Base-by-base conservation (phyloP, 371 early-diverging fungal species). In the Lichtheimia hyalospora region DNA sequence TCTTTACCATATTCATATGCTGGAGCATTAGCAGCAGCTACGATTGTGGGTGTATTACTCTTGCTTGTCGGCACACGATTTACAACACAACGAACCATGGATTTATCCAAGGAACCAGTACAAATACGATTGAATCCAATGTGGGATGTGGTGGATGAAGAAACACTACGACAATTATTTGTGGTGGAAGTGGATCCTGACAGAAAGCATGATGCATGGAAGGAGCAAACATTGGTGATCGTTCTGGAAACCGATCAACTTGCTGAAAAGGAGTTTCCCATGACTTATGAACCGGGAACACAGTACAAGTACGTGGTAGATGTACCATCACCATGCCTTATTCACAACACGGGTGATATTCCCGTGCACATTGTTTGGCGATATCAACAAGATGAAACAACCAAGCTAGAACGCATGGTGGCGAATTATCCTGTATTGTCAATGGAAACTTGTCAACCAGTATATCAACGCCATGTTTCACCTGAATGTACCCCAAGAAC, bases 251-350 rank as follows among this genome's bases (percentile, higher is more conserved):
- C 46, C 15, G 46, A 46, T 46, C 46, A 46, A 14, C 16, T 46
- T 5, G 21, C 21, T 18, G 46, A 46, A 46, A 46, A 46, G 46
- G 46, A 46, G 21, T 46, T 46, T n/a, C 16, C 3, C 28, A 52
- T 52, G 52, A 27, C 39, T 3, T 52, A 52, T 16, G 28, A 27
- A 34, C 52, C 52, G 16, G 39, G 39, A 1, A 28, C 52, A 14
- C 58, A 39, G 14, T 39, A 21, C 41, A 54, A 42, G 12, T 62
- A 56, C 42, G 23, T 23, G n/a, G 62, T 53, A 3, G 57, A 55
- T 23, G 52, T 62, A 15, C 62, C 62, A 15, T 62, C 62, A n/a
- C 57, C 62, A 6, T 62, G 62, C n/a, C 51, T 62, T n/a, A 34
- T 62, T 6, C 24, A 62, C 24, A 51, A 43, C 27, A n/a, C 34